Evolutionary conservation across 768 basidiomycete species (phyloP), one percentile per base, ranked within the genome.

Genomic region (Daedalea quercina): DNA sequence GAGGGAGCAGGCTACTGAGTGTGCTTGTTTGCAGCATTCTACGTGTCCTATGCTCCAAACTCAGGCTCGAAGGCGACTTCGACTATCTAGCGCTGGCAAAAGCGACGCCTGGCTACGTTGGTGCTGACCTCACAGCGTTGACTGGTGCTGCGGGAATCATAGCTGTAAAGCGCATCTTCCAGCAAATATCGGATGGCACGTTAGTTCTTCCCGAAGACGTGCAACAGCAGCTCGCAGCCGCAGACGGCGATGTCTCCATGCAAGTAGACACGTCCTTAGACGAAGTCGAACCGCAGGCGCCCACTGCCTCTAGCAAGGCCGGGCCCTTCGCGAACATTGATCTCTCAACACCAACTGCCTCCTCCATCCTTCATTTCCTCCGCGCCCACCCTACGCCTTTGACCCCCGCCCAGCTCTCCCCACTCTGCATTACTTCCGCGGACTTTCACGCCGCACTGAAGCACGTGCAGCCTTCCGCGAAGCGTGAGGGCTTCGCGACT

Each of bases 401-500:
- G 7, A 87, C 89, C 0, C 70, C 80, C 42, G 72, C 79, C 1
- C 91, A 94, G 62, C 85, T 99, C 9, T 76, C 79, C 0, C 86
- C 91, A 0, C 74, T 99, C 12, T 84, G 79, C 55, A 89, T 99
- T 61, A 92, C 84, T 1, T 79, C 81, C 4, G 65, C 75, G 1
- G 96, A 98, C 69, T 99, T 98, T 66, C 69, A 66, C 3, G 71
- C 73, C 9, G 95, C 96, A 0, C 77, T 98, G n/a, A 77, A 81
- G 50, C 79, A 94, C 47, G 85, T 97, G 0, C 96, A 98, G 64
- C 96, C 95, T 1, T 96, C 94, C 0, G 91, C 95, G 6, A 94
- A 94, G 66, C 87, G 96, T 41, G 96, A 99, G 74, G 96, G 96
- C 3, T 99, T 99, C 60, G 87, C 96, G 4, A 98, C 96, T 0